Percentiles rank a stretch among this genome's conserved stretches.
These are phyloP conservation scores for Hymenochaete sp. DNA, from an alignment of 1,284 basidiomycete species.

Conservation along the genomic window DNA sequence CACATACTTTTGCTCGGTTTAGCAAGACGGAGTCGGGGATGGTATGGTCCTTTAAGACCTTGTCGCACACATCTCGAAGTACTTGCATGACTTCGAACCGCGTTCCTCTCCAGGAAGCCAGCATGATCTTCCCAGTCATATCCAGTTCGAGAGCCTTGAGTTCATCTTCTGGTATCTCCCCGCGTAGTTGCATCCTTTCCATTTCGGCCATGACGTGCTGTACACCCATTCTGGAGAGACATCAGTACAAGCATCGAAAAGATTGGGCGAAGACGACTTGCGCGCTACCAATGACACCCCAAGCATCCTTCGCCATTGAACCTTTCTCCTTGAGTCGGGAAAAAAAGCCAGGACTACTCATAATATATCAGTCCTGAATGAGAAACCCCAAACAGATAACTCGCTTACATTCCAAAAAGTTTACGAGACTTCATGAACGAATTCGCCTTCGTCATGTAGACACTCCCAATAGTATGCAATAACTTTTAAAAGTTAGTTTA, in stretches of 20 bases:
- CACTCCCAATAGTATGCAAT: constrained; percentile 77
- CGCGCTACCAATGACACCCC: constrained; percentile 90
- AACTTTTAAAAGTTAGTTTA: constrained; percentile 39
- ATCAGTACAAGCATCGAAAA: background rate
- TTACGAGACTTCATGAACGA: constrained; percentile 89
- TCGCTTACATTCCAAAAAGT: constrained; percentile 77
- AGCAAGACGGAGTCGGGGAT: constrained; percentile 62
- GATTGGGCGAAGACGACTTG: constrained; percentile 25
- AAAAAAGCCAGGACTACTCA: constrained; percentile 79
- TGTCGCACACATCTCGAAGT: constrained; percentile 71
- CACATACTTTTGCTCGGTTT: constrained; percentile 71
- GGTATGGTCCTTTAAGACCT: constrained; percentile 70
- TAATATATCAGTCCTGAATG: background rate
- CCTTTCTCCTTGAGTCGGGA: constrained; percentile 94
- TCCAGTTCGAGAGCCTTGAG: constrained; percentile 86
- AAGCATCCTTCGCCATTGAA: constrained; percentile 85
- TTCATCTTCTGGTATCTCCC: constrained; percentile 78
- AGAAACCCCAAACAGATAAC: background rate
- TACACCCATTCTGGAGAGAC: constrained; percentile 48
- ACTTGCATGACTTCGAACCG: constrained; percentile 88
- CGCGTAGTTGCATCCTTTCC: constrained; percentile 83
- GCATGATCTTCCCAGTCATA: constrained; percentile 90
- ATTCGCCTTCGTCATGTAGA: constrained; percentile 90
- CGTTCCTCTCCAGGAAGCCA: constrained; percentile 93
- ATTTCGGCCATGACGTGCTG: constrained; percentile 67